phyloP scores from a whole-genome alignment of 768 basidiomycete species.

The Coprinopsis marcescibilis region DNA sequence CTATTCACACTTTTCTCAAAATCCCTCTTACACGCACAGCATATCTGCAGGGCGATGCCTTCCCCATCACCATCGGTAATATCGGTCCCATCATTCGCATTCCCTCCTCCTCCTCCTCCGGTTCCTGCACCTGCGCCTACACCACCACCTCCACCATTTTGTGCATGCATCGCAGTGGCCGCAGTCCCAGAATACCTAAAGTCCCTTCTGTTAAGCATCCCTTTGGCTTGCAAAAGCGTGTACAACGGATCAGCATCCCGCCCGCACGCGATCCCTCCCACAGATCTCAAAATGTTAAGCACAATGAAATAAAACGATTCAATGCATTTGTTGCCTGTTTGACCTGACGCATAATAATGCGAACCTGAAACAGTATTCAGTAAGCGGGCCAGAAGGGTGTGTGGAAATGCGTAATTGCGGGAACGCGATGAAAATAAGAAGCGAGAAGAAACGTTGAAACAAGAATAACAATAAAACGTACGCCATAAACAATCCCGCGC shows the following conservation, averaged over 20 bases:
- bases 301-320: slow-evolving; percentile 75
- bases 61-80: slow-evolving; percentile 21
- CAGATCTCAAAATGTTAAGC: slow-evolving; percentile 63
- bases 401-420: too few relatives aligned
- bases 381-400: too few relatives aligned
- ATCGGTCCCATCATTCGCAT: background rate
- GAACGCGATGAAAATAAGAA: slow-evolving; percentile 22
- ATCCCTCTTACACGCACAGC: slow-evolving; percentile 31
- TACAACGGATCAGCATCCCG: slow-evolving; percentile 71
- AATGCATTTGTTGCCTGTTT: too few relatives aligned
- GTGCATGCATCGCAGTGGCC: slow-evolving; percentile 39
- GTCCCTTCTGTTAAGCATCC: slow-evolving; percentile 68
- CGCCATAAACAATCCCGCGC: slow-evolving; percentile 49
- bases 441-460: too few relatives aligned
- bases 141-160: slow-evolving; percentile 28
- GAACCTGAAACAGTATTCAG: too few relatives aligned
- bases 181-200: slow-evolving; percentile 49
- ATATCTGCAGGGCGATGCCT: slow-evolving; percentile 26
- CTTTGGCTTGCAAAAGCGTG: slow-evolving; percentile 60
- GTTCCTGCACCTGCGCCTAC: too few relatives aligned
- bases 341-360: too few relatives aligned
- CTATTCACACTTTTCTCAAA: slow-evolving; percentile 42
- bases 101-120: too few relatives aligned
- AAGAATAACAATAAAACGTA: too few relatives aligned
- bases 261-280: slow-evolving; percentile 66